Base-by-base conservation (phyloP, 257 asterid species). In the Nicotiana sylvestris region DNA sequence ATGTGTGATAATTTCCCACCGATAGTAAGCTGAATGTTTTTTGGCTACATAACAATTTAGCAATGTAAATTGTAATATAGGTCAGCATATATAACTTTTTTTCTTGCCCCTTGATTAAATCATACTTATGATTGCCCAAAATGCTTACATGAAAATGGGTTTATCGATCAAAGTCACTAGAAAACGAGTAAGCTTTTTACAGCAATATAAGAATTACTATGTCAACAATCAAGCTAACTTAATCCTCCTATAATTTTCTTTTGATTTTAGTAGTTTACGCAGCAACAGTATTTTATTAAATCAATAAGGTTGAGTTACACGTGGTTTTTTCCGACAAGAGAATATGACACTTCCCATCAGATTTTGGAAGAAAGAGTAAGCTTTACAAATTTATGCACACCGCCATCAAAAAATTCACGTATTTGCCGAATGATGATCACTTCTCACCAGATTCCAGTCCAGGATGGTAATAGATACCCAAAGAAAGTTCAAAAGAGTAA, bases 31-130 rank as follows among this genome's bases (percentile, higher is more conserved):
- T 37, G 49, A n/a, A 35, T 37, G 56, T n/a, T 68, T 12, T 15
- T 21, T 6, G 16, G 35, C 27, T 72, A 76, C 27, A 15, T 76
- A 74, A 51, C 27, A 72, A 72, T 7, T 13, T 25, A 16, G 76
- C 53, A 67, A 17, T 76, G 64, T 76, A 76, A 76, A 76, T 27
- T 76, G 0, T 76, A 51, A 72, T 76, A 58, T 51, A 27, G 80
- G 80, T 15, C 46, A 43, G 32, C 64, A 27, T 27, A 51, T 29
- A 6, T 58, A 18, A 58, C 6, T 58, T 58, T n/a, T 57, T 18
- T 18, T n/a, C 11, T 18, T 15, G 13, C 46, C 53, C 16, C 16
- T 49, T 27, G 62, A 27, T 49, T 49, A 46, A 12, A 49, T 49
- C 43, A 46, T 13, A 37, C 35, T 74, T 49, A 49, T 46, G 12